Evolutionary conservation across 208 protist genomes (phyloP).

Genomic region (Crithidia sp.): DNA sequence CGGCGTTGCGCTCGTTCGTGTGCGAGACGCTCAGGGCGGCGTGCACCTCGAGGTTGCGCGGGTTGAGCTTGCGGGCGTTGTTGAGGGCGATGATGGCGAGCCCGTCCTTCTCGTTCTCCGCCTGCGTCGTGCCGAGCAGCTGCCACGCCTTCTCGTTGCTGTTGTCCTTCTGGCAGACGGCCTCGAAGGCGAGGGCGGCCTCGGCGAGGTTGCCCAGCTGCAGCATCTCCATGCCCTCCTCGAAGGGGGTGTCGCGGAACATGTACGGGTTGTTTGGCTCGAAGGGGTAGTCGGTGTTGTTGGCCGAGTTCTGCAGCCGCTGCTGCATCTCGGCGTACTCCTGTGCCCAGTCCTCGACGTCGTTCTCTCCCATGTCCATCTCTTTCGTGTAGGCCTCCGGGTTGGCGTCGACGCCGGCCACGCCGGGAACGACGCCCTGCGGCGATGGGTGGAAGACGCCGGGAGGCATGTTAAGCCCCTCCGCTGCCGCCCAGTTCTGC

Average conservation of each 20-base stretch:
- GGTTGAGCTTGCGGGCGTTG: slow-evolving; percentile 70
- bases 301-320: slow-evolving; percentile 39
- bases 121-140: slow-evolving; percentile 82
- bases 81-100: slow-evolving; percentile 90
- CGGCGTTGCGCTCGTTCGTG: slow-evolving; percentile 87
- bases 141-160: slow-evolving; percentile 77
- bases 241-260: slow-evolving; percentile 72
- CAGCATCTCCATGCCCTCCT: slow-evolving; percentile 80
- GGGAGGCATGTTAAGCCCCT: slow-evolving; percentile 62
- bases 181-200: slow-evolving; percentile 89
- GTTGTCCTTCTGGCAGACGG: slow-evolving; percentile 81
- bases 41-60: slow-evolving; percentile 75
- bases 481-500: slow-evolving; percentile 42
- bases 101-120: slow-evolving; percentile 91
- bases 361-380: slow-evolving; percentile 41
- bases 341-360: slow-evolving; percentile 77
- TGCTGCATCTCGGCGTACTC: slow-evolving; percentile 81
- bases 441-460: slow-evolving; percentile 42
- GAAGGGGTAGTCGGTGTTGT: slow-evolving; percentile 89
- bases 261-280: slow-evolving; percentile 90
- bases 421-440: slow-evolving; percentile 7
- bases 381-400: slow-evolving; percentile 23
- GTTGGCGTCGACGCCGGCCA: slow-evolving; percentile 1
- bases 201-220: slow-evolving; percentile 81
- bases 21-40: slow-evolving; percentile 79